Evolutionary conservation across 306 rosid species (phyloP).

Genomic region (Neltuma alba): DNA sequence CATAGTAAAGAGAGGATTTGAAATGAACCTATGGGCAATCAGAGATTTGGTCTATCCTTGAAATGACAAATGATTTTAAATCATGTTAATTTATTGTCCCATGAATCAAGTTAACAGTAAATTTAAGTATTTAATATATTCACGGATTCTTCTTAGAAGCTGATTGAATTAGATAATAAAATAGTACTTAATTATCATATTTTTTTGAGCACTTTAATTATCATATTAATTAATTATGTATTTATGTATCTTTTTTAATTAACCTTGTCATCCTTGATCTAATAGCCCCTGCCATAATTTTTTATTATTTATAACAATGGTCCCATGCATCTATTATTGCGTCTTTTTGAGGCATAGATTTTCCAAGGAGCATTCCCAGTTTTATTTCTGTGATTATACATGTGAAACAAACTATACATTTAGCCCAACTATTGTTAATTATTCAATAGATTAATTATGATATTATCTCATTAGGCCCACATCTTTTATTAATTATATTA

Average conservation of each 20-base stretch:
- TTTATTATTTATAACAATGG: background rate
- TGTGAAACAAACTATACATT: background rate
- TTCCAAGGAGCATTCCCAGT: background rate
- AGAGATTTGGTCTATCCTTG: constrained; percentile 7
- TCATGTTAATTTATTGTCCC: background rate
- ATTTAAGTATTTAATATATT: too few species aligned
- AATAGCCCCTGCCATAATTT: too few species aligned
- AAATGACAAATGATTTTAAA: background rate
- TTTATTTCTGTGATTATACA: background rate
- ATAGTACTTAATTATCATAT: too few species aligned
- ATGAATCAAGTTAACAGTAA: background rate
- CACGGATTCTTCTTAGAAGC: too few species aligned
- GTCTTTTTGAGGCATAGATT: background rate
- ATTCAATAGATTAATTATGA: background rate
- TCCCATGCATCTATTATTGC: background rate
- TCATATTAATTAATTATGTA: too few species aligned
- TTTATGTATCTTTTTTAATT: too few species aligned
- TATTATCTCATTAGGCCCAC: background rate
- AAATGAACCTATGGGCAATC: background rate
- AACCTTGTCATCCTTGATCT: too few species aligned
- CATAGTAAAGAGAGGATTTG: background rate
- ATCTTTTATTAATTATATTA: background rate
- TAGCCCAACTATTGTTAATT: background rate
- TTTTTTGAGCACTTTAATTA: too few species aligned
- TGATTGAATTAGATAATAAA: too few species aligned